These are phyloP conservation scores for Senna siamea DNA, from an alignment of 306 rosid genomes.

Conservation along the genomic window DNA sequence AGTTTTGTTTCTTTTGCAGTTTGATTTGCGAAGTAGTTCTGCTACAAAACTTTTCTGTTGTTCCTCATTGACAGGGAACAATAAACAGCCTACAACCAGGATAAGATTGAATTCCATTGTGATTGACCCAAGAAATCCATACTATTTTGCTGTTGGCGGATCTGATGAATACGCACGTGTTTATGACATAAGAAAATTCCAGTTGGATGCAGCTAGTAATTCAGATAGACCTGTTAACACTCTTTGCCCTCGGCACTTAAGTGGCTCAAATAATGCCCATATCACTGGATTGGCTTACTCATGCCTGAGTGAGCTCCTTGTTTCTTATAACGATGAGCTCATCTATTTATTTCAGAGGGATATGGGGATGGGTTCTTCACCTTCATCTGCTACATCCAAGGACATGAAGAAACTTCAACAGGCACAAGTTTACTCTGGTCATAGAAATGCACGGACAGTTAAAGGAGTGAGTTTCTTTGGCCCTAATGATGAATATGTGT, in stretches of 20 bases:
- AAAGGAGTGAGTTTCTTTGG: conserved; percentile 67
- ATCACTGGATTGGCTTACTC: conserved; percentile 66
- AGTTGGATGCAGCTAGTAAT: conserved; percentile 37
- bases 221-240: conserved; percentile 49
- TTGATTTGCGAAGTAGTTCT: conserved; percentile 65
- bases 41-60: conserved; percentile 56
- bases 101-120: conserved; percentile 57
- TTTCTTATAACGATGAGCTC: conserved; percentile 58
- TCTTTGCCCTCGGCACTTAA: conserved; percentile 54
- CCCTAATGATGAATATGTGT: conserved; percentile 58
- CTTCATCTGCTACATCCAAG: conserved; percentile 44
- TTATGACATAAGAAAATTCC: conserved; percentile 56
- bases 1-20: conserved; percentile 58
- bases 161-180: conserved; percentile 62
- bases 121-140: conserved; percentile 63
- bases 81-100: conserved; percentile 37
- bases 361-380: conserved; percentile 45
- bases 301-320: conserved; percentile 53
- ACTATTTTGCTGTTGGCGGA: conserved; percentile 61
- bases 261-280: conserved; percentile 43
- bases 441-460: conserved; percentile 60
- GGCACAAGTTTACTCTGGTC: conserved; percentile 55
- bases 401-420: conserved; percentile 40
- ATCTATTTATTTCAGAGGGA: conserved; percentile 60
- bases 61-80: conserved; percentile 43